These are phyloP conservation scores for Fusarium sp. DNA, from an alignment of 2,329 filamentous ascomycete genomes.

Conservation along the genomic window DNA sequence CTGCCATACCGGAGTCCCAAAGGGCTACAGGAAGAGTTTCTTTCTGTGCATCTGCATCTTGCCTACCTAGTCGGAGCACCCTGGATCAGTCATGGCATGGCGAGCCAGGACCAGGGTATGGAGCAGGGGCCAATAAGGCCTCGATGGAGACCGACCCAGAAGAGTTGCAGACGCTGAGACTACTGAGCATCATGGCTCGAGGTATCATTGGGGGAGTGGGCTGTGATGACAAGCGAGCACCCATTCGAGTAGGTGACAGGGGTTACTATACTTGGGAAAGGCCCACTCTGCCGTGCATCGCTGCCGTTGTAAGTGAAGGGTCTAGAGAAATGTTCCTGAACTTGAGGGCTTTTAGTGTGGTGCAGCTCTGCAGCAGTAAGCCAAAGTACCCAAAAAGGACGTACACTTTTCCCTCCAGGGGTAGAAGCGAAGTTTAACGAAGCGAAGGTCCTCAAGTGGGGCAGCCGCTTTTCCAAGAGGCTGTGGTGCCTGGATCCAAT, in stretches of 20 bases:
- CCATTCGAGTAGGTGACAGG: slow-evolving; percentile 35
- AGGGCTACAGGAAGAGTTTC: slow-evolving; percentile 28
- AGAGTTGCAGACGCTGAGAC: slow-evolving; percentile 34
- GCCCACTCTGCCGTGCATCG: slow-evolving; percentile 32
- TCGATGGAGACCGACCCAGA: slow-evolving; percentile 31
- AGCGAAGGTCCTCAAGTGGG: slow-evolving; percentile 39
- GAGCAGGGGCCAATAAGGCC: slow-evolving; percentile 41
- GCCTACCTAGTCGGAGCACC: slow-evolving; percentile 42
- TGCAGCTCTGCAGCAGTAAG: slow-evolving; percentile 8
- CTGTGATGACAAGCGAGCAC: slow-evolving; percentile 43
- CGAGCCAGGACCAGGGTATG: slow-evolving; percentile 34
- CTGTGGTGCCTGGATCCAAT: background rate
- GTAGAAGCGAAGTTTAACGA: slow-evolving; percentile 38
- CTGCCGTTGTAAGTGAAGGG: slow-evolving; percentile 33
- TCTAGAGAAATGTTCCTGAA: slow-evolving; percentile 17
- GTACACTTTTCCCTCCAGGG: slow-evolving; percentile 36
- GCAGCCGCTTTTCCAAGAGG: slow-evolving; percentile 19
- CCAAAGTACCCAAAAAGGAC: slow-evolving; percentile 31
- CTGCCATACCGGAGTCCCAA: slow-evolving; percentile 33
- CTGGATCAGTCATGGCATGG: slow-evolving; percentile 35
- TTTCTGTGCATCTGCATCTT: slow-evolving; percentile 39
- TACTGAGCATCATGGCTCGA: slow-evolving; percentile 35
- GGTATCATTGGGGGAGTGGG: slow-evolving; percentile 39
- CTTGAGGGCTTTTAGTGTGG: slow-evolving; percentile 25
- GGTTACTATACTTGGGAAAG: slow-evolving; percentile 28